These are phyloP conservation scores for Senna tora DNA, from an alignment of 306 rosid genomes.

Conservation along the genomic window DNA sequence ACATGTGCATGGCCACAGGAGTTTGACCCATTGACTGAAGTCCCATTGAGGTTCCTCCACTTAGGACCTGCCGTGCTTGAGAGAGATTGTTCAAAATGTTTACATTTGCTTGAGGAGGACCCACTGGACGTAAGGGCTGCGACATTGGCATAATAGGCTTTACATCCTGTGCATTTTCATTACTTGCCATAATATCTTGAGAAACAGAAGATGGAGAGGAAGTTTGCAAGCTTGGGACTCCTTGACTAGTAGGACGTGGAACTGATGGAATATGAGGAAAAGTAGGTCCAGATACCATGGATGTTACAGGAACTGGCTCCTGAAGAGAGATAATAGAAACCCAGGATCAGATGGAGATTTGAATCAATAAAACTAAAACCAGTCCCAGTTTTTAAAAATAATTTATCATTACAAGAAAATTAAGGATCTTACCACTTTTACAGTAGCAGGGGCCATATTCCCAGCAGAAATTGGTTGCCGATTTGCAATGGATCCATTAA, in stretches of 20 bases:
- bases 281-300: constrained; percentile 73
- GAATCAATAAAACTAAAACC: constrained; percentile 24
- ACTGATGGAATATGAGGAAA: constrained; percentile 72
- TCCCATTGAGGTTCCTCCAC: constrained; percentile 81
- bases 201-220: constrained; percentile 87
- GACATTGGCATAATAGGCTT: constrained; percentile 72
- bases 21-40: constrained; percentile 79
- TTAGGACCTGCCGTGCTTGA: constrained; percentile 78
- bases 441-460: constrained; percentile 75
- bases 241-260: constrained; percentile 76
- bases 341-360: constrained; percentile 24
- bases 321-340: constrained; percentile 46
- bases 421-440: constrained; percentile 77
- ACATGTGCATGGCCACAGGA: constrained; percentile 91
- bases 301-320: constrained; percentile 85
- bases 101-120: constrained; percentile 71
- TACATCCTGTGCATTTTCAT: constrained; percentile 73
- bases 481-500: constrained; percentile 73
- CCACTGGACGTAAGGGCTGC: constrained; percentile 77
- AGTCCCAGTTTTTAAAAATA: constrained; percentile 4
- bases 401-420: constrained; percentile 14
- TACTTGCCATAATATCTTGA: constrained; percentile 76
- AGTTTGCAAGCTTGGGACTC: constrained; percentile 81
- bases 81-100: constrained; percentile 87
- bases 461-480: constrained; percentile 72